Evolutionary conservation across 1,284 basidiomycete genomes (phyloP), one percentile per base, ranked within the genome.

Genomic region (Pascua guehoae): DNA sequence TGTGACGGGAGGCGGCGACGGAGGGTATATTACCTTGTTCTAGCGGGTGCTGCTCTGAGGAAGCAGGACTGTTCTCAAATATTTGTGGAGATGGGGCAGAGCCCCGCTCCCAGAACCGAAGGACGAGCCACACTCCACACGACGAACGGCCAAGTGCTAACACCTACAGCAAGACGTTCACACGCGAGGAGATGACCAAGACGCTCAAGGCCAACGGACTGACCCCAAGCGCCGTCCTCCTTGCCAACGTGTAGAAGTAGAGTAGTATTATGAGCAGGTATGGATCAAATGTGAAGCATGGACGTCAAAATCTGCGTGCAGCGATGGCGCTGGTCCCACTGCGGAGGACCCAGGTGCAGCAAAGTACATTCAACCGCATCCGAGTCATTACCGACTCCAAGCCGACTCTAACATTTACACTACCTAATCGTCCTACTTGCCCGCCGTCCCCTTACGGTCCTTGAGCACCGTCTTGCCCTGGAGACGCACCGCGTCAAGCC

Each of bases 401-500:
- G 4, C 36, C 17, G 15, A 2, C 9, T 12, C 16, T 17, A 17
- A 17, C 32, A 18, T 39, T 8, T 38, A 14, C 39, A 14, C 16
- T 10, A 37, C 37, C 1, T 36, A 38, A 15, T n/a, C 4, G 9
- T 5, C 41, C 32, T 63, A 71, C 50, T 67, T 49, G 17, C 67
- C 66, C 15, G 60, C 65, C 9, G 50, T 57, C 9, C 67, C 65
- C 57, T 67, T 67, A 36, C 65, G 43, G 49, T 67, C 57, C 60
- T 69, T 71, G 53, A 69, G 63, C 24, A 66, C 66, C n/a, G 67
- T 71, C 16, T 56, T 49, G 18, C 73, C 72, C 16, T 59, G 57
- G 58, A 61, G 70, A 54, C 81, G 67, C 60, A 89, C 89, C 81
- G 86, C 84, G 68, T 92, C 90, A 69, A 92, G 88, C 57, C 89